Conservation (phyloP, 768 basidiomycete genomes). For the Mycena amicta region DNA sequence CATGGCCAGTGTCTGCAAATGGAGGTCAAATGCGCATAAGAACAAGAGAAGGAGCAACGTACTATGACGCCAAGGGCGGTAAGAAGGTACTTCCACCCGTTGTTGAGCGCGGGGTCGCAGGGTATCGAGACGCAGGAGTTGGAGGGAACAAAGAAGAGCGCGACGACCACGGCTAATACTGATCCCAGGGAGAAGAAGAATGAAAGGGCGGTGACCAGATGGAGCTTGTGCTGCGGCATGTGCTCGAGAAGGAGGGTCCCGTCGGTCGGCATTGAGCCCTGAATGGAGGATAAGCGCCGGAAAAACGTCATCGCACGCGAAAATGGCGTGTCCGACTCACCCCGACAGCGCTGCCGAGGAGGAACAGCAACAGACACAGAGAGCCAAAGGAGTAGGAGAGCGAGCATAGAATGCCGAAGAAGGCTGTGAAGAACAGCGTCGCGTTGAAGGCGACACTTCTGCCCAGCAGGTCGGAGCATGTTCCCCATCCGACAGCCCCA, state of each 20-base stretch:
- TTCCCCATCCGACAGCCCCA: slow-evolving; percentile 90
- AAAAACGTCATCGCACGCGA: slow-evolving; percentile 5
- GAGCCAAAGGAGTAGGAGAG: slow-evolving; percentile 67
- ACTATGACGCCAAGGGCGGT: slow-evolving; percentile 80
- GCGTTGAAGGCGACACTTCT: slow-evolving; percentile 90
- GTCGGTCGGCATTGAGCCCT: slow-evolving; percentile 97
- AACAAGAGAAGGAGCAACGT: slow-evolving; percentile 40
- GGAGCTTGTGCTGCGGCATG: slow-evolving; percentile 88
- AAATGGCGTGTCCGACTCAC: slow-evolving; percentile 46
- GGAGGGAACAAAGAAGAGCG: slow-evolving; percentile 75
- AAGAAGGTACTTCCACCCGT: slow-evolving; percentile 90
- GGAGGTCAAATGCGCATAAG: background rate
- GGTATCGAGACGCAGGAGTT: slow-evolving; percentile 60
- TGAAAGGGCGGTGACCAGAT: slow-evolving; percentile 88
- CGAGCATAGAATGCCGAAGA: slow-evolving; percentile 85
- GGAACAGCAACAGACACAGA: slow-evolving; percentile 79
- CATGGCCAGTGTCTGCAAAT: slow-evolving; percentile 78
- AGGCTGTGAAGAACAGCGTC: slow-evolving; percentile 85
- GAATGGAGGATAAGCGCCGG: slow-evolving; percentile 2
- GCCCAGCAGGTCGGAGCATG: slow-evolving; percentile 88
- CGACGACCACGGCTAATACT: slow-evolving; percentile 81
- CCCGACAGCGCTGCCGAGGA: slow-evolving; percentile 91
- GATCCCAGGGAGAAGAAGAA: slow-evolving; percentile 97
- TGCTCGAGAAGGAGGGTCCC: slow-evolving; percentile 92
- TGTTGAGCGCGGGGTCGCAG: slow-evolving; percentile 76